Percentiles rank a stretch among this genome's conserved stretches.
Evolutionary conservation across 2,329 filamentous ascomycete species (phyloP).

Genomic region (Aspergillus jensenii): DNA sequence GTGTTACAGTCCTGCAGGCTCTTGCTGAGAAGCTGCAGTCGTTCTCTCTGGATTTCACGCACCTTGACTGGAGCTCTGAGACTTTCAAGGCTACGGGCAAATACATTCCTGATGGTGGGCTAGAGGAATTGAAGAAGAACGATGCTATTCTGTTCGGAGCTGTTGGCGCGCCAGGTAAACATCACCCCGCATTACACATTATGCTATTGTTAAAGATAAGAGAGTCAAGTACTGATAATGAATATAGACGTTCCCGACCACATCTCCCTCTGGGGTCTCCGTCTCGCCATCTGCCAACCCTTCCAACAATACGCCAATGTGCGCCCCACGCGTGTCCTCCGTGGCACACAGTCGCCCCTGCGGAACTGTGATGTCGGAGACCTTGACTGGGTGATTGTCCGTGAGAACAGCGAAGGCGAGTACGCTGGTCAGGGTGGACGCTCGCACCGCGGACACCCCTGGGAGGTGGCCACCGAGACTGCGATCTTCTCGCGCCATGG

Average conservation of each 20-base stretch:
- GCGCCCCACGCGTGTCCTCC: conserved; percentile 62
- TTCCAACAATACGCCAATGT: conserved; percentile 70
- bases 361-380: conserved; percentile 55
- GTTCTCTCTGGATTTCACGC: conserved; percentile 61
- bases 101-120: conserved; percentile 63
- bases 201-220: neutral
- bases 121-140: conserved; percentile 57
- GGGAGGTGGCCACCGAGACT: conserved; percentile 64
- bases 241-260: conserved; percentile 62
- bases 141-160: conserved; percentile 70
- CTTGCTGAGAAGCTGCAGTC: conserved; percentile 47
- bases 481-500: conserved; percentile 63
- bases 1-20: conserved; percentile 59
- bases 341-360: conserved; percentile 60
- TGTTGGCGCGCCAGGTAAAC: conserved; percentile 59
- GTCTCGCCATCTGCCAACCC: conserved; percentile 65
- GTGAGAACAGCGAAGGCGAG: conserved; percentile 67
- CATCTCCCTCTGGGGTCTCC: conserved; percentile 65
- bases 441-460: conserved; percentile 57
- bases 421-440: conserved; percentile 66
- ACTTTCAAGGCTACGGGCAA: conserved; percentile 65
- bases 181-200: neutral
- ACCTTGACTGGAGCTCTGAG: conserved; percentile 67
- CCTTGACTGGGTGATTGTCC: conserved; percentile 66
- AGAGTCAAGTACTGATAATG: neutral